phyloP scores from a whole-genome alignment of 352 stramenopile species.

The Aphanomyces astaci region DNA sequence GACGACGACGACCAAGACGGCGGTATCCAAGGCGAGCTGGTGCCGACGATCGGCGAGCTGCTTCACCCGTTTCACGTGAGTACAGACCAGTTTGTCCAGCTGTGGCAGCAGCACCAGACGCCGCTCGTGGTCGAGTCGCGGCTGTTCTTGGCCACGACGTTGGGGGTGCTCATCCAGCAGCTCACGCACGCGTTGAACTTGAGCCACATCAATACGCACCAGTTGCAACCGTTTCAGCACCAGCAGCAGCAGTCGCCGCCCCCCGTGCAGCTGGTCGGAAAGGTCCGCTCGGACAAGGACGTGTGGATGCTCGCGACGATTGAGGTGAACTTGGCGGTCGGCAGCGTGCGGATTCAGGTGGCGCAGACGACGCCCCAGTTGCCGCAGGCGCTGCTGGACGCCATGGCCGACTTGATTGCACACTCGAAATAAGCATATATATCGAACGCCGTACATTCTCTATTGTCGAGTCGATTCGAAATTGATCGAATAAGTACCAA shows the following conservation, averaged over 20 bases:
- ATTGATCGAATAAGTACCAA: too few relatives aligned
- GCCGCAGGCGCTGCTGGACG: slow-evolving; percentile 1
- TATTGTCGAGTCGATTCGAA: too few relatives aligned
- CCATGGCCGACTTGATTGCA: slow-evolving; percentile 1
- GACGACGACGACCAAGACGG: slow-evolving; percentile 32
- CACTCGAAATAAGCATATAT: slow-evolving; percentile 1
- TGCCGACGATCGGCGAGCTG: slow-evolving; percentile 53
- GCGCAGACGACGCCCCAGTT: background rate
- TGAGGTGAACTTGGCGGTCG: slow-evolving; percentile 16
- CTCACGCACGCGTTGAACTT: slow-evolving; percentile 17
- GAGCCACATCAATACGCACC: slow-evolving; percentile 21
- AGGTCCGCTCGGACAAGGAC: slow-evolving; percentile 21
- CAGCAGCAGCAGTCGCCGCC: slow-evolving; percentile 3
- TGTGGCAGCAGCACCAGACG: slow-evolving; percentile 7
- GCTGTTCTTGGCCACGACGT: slow-evolving; percentile 12
- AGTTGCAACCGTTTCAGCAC: background rate
- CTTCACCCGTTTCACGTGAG: slow-evolving; percentile 63
- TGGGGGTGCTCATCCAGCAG: slow-evolving; percentile 15
- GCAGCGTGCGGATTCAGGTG: slow-evolving; percentile 16
- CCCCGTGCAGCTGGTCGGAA: slow-evolving; percentile 14
- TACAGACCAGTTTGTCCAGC: slow-evolving; percentile 61
- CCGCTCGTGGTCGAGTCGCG: background rate
- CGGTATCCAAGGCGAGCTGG: slow-evolving; percentile 35
- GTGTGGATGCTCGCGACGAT: slow-evolving; percentile 20
- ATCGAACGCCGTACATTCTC: too few relatives aligned